Percentiles rank a stretch among this genome's conserved stretches.
These are phyloP conservation scores for Medicago ruthenica DNA, from an alignment of 306 rosid genomes.

Conservation along the genomic window DNA sequence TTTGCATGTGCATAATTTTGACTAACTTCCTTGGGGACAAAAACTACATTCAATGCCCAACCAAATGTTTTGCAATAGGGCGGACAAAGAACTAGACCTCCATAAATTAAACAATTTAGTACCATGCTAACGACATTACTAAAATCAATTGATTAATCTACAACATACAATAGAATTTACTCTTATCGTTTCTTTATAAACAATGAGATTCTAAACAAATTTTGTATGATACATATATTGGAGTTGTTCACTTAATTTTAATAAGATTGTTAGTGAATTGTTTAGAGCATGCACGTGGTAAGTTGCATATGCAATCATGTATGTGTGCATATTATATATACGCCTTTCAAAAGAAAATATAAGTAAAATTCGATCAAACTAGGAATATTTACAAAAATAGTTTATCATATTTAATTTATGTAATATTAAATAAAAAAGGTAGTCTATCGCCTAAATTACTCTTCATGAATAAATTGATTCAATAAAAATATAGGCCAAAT, in stretches of 20 bases:
- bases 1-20: slow-evolving; percentile 60
- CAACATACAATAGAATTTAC: slow-evolving; percentile 1
- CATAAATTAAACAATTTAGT: slow-evolving; percentile 22
- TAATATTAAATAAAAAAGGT: too few species aligned
- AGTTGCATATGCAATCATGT: slow-evolving; percentile 28
- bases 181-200: not conserved
- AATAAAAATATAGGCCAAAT: too few species aligned
- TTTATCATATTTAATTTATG: too few species aligned
- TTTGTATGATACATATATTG: slow-evolving; percentile 12
- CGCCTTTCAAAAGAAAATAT: too few species aligned
- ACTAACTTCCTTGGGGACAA: slow-evolving; percentile 53
- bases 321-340: too few species aligned
- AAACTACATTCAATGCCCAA: slow-evolving; percentile 33
- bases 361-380: too few species aligned
- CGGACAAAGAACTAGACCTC: slow-evolving; percentile 22
- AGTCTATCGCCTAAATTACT: too few species aligned
- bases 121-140: slow-evolving; percentile 9
- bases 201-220: slow-evolving; percentile 13
- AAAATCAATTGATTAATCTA: not conserved
- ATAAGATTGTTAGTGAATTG: slow-evolving; percentile 27
- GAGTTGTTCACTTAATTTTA: slow-evolving; percentile 20
- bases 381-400: too few species aligned
- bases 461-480: too few species aligned
- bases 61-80: slow-evolving; percentile 7
- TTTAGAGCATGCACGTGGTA: slow-evolving; percentile 53